A percentile compares a stretch with the other conserved stretches of the same genome.
These are phyloP conservation scores for Parmelia sp. DNA, from an alignment of 495 filamentous ascomycete genomes.

Conservation along the genomic window DNA sequence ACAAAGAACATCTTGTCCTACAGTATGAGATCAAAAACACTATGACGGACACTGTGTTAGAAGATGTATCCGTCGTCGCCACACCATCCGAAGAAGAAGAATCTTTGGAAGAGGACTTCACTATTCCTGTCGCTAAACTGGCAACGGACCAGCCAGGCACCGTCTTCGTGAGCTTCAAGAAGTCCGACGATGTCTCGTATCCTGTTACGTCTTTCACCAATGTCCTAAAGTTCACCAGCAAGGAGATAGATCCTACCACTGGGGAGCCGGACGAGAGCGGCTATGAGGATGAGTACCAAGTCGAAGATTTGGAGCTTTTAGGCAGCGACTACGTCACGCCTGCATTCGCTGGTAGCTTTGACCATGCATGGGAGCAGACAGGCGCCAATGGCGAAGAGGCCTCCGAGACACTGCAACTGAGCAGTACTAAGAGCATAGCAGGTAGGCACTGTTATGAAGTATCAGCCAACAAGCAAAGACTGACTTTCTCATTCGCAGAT, in stretches of 20 bases:
- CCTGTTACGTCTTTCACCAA: slow-evolving; percentile 80
- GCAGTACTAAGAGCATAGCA: slow-evolving; percentile 82
- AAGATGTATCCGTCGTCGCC: slow-evolving; percentile 85
- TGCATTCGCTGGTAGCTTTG: slow-evolving; percentile 88
- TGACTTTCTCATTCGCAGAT: slow-evolving; percentile 53
- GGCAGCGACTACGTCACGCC: slow-evolving; percentile 93
- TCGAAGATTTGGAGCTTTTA: slow-evolving; percentile 84
- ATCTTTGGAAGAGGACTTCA: slow-evolving; percentile 77
- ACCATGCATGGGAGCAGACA: slow-evolving; percentile 94
- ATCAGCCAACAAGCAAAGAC: slow-evolving; percentile 19
- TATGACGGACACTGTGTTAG: slow-evolving; percentile 77
- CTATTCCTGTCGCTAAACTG: slow-evolving; percentile 79
- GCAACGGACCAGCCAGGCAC: slow-evolving; percentile 77
- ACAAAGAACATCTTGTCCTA: slow-evolving; percentile 91
- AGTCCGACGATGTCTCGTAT: slow-evolving; percentile 56
- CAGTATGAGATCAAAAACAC: slow-evolving; percentile 99
- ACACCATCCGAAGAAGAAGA: slow-evolving; percentile 76
- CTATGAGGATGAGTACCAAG: slow-evolving; percentile 96
- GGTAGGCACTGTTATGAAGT: slow-evolving; percentile 51
- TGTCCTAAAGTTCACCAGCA: slow-evolving; percentile 90
- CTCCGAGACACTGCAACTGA: slow-evolving; percentile 84
- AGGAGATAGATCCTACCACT: slow-evolving; percentile 95
- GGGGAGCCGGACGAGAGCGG: slow-evolving; percentile 85
- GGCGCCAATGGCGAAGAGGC: slow-evolving; percentile 82
- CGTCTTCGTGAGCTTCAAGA: slow-evolving; percentile 92